phyloP scores from a whole-genome alignment of 768 basidiomycete species.

The Gymnopilus junonius region DNA sequence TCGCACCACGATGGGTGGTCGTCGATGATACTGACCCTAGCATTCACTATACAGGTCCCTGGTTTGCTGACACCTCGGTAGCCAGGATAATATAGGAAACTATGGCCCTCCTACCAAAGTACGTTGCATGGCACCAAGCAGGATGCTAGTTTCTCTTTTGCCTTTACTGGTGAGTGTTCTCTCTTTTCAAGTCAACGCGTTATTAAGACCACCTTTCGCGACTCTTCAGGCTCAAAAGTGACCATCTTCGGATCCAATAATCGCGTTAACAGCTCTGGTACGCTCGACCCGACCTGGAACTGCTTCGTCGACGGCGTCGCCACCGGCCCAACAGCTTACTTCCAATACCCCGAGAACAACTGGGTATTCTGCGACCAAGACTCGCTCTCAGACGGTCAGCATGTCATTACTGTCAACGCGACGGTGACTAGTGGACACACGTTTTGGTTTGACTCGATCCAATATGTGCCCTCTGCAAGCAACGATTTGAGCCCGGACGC shows the following conservation, averaged over 20 bases:
- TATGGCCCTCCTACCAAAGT: conserved; percentile 35
- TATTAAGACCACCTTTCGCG: background rate
- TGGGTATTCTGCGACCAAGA: conserved; percentile 26
- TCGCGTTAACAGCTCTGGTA: conserved; percentile 18
- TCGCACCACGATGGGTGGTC: conserved; percentile 30
- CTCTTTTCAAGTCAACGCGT: background rate
- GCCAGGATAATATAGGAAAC: conserved; percentile 31
- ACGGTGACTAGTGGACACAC: conserved; percentile 22
- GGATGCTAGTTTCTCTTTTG: conserved; percentile 30
- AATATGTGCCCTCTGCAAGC: conserved; percentile 29
- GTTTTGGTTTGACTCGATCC: conserved; percentile 34
- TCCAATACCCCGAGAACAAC: conserved; percentile 27
- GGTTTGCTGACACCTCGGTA: conserved; percentile 32
- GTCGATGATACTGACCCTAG: conserved; percentile 37
- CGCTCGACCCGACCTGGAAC: conserved; percentile 26
- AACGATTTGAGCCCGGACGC: conserved; percentile 18
- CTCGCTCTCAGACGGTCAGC: conserved; percentile 25
- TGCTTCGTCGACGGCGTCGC: conserved; percentile 29
- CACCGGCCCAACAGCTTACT: conserved; percentile 20
- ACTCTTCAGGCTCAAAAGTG: conserved; percentile 17
- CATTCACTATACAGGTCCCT: conserved; percentile 34
- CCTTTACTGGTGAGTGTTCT: conserved; percentile 30
- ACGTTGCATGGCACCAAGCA: conserved; percentile 35
- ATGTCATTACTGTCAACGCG: conserved; percentile 28
- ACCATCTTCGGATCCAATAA: conserved; percentile 22